phyloP scores from a whole-genome alignment of 768 basidiomycete genomes.

The Tephrocybe sp. region DNA sequence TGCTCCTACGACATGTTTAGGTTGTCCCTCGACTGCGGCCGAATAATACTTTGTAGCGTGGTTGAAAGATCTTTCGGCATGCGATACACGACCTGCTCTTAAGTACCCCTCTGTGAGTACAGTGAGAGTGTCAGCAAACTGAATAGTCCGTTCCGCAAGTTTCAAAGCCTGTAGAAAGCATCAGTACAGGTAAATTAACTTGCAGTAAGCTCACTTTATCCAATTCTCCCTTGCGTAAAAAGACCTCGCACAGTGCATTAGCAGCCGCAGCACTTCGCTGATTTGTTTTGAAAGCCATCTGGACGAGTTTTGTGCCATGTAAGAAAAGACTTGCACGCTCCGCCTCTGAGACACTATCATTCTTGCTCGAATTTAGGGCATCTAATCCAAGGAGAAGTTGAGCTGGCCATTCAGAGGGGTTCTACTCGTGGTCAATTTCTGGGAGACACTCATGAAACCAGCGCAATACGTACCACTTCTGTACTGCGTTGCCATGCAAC shows the following conservation, averaged over 20 bases:
- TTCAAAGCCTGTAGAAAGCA: constrained; percentile 65
- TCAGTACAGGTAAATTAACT: not conserved
- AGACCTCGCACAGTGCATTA: constrained; percentile 77
- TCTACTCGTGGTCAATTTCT: constrained; percentile 36
- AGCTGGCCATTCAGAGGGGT: constrained; percentile 76
- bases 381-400: constrained; percentile 84
- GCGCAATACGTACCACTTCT: constrained; percentile 61
- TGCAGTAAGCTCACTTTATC: constrained; percentile 42
- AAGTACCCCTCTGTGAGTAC: constrained; percentile 86
- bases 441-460: not conserved
- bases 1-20: constrained; percentile 74
- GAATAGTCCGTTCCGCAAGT: constrained; percentile 89
- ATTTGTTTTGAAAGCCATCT: constrained; percentile 78
- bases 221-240: constrained; percentile 67
- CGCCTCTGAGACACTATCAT: constrained; percentile 56
- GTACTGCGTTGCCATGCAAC: constrained; percentile 89
- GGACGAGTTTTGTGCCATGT: constrained; percentile 65
- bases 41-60: constrained; percentile 74
- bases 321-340: constrained; percentile 62
- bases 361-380: constrained; percentile 82
- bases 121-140: constrained; percentile 87
- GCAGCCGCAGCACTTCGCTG: constrained; percentile 79
- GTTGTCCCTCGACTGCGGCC: constrained; percentile 61
- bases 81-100: constrained; percentile 76
- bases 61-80: constrained; percentile 60